These are phyloP conservation scores for Chalciporus sp. DNA, from an alignment of 1,284 basidiomycete species.

Conservation along the genomic window DNA sequence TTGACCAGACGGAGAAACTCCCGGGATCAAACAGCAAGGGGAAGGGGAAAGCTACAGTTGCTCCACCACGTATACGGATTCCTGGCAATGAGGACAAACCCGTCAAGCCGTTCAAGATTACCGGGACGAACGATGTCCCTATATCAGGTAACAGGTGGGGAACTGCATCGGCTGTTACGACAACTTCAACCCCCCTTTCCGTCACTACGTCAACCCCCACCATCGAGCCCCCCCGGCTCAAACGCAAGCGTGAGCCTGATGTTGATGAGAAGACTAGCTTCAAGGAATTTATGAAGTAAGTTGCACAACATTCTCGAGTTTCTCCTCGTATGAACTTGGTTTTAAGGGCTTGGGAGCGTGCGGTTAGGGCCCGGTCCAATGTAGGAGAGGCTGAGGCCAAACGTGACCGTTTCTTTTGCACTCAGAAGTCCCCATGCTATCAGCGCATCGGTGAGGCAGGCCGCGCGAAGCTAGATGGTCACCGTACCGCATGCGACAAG, in stretches of 20 bases:
- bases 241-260: constrained; percentile 27
- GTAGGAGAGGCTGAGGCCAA: constrained; percentile 32
- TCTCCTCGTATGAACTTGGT: constrained; percentile 1
- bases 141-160: constrained; percentile 23
- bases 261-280: constrained; percentile 30
- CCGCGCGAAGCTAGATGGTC: constrained; percentile 28
- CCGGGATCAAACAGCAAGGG: constrained; percentile 7
- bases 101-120: constrained; percentile 11
- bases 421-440: constrained; percentile 34
- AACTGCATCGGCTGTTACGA: background rate
- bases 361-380: constrained; percentile 26
- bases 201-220: constrained; percentile 18
- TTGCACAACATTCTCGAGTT: background rate
- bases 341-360: constrained; percentile 33
- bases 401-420: constrained; percentile 30
- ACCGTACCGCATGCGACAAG: constrained; percentile 31
- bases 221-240: constrained; percentile 19
- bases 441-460: constrained; percentile 34
- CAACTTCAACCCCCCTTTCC: constrained; percentile 12
- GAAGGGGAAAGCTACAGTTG: constrained; percentile 16
- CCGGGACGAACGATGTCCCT: constrained; percentile 30
- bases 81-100: constrained; percentile 20
- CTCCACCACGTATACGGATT: constrained; percentile 33
- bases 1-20: constrained; percentile 10
- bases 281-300: constrained; percentile 35